Percentiles rank a stretch among this genome's conserved stretches.
These are phyloP conservation scores for Acidomyces sp. DNA, from an alignment of 495 filamentous ascomycete genomes.

Conservation along the genomic window DNA sequence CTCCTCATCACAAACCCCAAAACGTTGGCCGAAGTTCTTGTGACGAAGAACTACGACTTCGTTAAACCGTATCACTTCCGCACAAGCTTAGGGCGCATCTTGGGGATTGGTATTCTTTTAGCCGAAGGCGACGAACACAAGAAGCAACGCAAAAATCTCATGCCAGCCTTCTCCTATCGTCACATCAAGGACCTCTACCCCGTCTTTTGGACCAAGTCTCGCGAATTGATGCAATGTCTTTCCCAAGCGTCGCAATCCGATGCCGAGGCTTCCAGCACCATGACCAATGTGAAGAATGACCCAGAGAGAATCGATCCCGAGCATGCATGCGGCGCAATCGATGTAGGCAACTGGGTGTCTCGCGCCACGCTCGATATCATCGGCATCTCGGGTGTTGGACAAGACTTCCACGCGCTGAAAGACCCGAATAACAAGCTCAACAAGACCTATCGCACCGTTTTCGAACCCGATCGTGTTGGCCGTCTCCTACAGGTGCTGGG, in stretches of 20 bases:
- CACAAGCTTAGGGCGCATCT: slow-evolving; percentile 43
- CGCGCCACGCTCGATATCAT: slow-evolving; percentile 80
- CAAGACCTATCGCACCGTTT: slow-evolving; percentile 50
- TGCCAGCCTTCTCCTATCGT: slow-evolving; percentile 73
- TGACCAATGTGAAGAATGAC: slow-evolving; percentile 11
- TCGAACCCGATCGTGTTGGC: slow-evolving; percentile 33
- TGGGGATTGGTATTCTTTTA: slow-evolving; percentile 66
- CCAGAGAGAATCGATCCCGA: slow-evolving; percentile 30
- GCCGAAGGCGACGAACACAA: slow-evolving; percentile 82
- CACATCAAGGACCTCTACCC: slow-evolving; percentile 82
- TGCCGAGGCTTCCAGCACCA: slow-evolving; percentile 16
- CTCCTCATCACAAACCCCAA: slow-evolving; percentile 54
- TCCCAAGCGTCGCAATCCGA: slow-evolving; percentile 18
- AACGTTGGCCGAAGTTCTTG: slow-evolving; percentile 42
- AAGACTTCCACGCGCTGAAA: slow-evolving; percentile 60
- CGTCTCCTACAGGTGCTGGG: slow-evolving; percentile 35
- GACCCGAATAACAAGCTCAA: slow-evolving; percentile 51
- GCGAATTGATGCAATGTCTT: slow-evolving; percentile 33
- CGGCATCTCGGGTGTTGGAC: slow-evolving; percentile 65
- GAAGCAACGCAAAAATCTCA: slow-evolving; percentile 62
- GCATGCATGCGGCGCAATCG: slow-evolving; percentile 38
- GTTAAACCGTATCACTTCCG: slow-evolving; percentile 52
- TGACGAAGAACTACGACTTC: slow-evolving; percentile 66
- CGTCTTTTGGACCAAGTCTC: slow-evolving; percentile 64
- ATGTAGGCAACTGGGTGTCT: slow-evolving; percentile 51